Evolutionary conservation across 345 rosid species (phyloP).

Genomic region (Eucalyptus viminalis): DNA sequence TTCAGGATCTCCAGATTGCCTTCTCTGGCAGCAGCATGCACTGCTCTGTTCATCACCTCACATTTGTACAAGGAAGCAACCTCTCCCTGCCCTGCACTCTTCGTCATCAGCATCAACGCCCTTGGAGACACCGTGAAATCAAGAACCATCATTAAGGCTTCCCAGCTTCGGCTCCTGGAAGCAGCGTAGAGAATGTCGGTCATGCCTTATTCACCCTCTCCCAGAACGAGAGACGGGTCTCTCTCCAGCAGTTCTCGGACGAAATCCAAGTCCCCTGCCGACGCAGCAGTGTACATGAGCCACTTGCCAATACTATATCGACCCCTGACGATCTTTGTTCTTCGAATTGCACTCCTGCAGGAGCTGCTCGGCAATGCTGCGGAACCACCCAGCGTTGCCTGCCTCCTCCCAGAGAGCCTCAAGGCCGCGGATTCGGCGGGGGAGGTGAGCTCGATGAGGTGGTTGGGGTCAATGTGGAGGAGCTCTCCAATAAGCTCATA

Average conservation of each 20-base stretch:
- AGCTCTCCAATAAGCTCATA: slow-evolving; percentile 82
- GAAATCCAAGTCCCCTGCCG: slow-evolving; percentile 66
- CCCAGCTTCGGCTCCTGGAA: slow-evolving; percentile 50
- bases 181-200: slow-evolving; percentile 81
- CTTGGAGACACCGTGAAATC: slow-evolving; percentile 66
- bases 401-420: slow-evolving; percentile 93
- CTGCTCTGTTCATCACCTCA: slow-evolving; percentile 76
- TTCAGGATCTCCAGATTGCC: slow-evolving; percentile 50
- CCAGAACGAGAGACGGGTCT: slow-evolving; percentile 70
- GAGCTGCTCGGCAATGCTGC: slow-evolving; percentile 60
- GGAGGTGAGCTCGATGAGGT: slow-evolving; percentile 84
- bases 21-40: slow-evolving; percentile 85
- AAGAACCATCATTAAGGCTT: slow-evolving; percentile 50
- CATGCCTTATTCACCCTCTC: slow-evolving; percentile 90
- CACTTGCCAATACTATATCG: slow-evolving; percentile 59
- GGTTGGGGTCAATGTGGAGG: slow-evolving; percentile 64
- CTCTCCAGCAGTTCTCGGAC: slow-evolving; percentile 46
- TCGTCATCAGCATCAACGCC: slow-evolving; percentile 1
- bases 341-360: slow-evolving; percentile 41
- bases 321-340: slow-evolving; percentile 24
- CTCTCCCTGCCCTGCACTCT: slow-evolving; percentile 31
- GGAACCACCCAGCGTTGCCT: slow-evolving; percentile 43
- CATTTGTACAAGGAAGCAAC: slow-evolving; percentile 48
- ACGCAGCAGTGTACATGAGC: slow-evolving; percentile 86
- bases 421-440: slow-evolving; percentile 73